These are phyloP conservation scores for Aspergillus saccharolyticus DNA, from an alignment of 495 filamentous ascomycete genomes.

Conservation along the genomic window DNA sequence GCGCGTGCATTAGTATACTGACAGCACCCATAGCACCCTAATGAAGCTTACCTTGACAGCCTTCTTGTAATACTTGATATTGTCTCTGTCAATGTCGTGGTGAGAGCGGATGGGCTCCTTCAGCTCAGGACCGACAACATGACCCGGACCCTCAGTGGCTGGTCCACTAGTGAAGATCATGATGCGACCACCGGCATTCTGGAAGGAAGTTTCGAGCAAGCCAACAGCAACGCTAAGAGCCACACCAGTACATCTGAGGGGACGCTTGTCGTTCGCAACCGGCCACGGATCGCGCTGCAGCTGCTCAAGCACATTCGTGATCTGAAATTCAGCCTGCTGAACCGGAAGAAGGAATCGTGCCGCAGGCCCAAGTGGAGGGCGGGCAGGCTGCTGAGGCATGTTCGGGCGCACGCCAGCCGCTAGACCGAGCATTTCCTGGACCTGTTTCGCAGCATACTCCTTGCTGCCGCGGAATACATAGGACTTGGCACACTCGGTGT, in stretches of 20 bases:
- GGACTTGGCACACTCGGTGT: slow-evolving; percentile 97
- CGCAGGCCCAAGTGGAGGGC: slow-evolving; percentile 74
- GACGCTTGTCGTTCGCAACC: slow-evolving; percentile 87
- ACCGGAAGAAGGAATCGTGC: slow-evolving; percentile 92
- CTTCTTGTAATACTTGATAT: slow-evolving; percentile 99
- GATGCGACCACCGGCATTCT: slow-evolving; percentile 89
- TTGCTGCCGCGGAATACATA: slow-evolving; percentile 98
- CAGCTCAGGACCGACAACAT: slow-evolving; percentile 96
- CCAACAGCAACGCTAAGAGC: slow-evolving; percentile 93
- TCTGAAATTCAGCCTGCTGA: slow-evolving; percentile 94
- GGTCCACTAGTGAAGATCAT: slow-evolving; percentile 97
- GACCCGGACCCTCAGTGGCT: slow-evolving; percentile 91
- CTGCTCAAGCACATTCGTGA: slow-evolving; percentile 94
- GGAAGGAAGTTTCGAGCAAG: slow-evolving; percentile 88
- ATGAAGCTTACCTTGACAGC: slow-evolving; percentile 72
- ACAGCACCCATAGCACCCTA: not conserved
- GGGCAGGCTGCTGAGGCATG: slow-evolving; percentile 73
- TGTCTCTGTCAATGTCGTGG: slow-evolving; percentile 97
- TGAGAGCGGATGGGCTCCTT: slow-evolving; percentile 97
- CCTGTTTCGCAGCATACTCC: slow-evolving; percentile 93
- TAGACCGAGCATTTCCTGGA: slow-evolving; percentile 96
- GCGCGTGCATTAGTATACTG: slow-evolving; percentile 20
- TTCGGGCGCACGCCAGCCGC: slow-evolving; percentile 67
- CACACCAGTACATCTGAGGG: slow-evolving; percentile 90
- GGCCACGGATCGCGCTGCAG: slow-evolving; percentile 98